phyloP scores from a whole-genome alignment of 202 grass and related monocot species.

The Dendrocalamus latiflorus region DNA sequence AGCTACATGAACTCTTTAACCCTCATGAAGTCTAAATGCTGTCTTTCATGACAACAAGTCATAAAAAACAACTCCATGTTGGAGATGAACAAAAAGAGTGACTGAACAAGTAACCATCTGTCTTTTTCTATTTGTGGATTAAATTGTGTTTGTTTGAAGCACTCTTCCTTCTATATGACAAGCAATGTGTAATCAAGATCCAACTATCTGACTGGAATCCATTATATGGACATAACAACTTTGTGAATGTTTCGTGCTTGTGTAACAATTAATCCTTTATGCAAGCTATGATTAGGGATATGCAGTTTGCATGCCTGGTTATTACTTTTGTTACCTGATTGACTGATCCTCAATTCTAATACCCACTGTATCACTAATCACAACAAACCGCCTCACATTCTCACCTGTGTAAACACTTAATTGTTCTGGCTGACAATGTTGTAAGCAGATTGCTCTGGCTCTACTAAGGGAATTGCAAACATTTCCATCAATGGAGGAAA shows the following conservation, averaged over 20 bases:
- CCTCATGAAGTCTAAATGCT: not conserved
- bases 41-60: not conserved
- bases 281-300: not conserved
- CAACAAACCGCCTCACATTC: not conserved
- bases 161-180: not conserved
- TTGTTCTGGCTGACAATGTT: not conserved
- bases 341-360: not conserved
- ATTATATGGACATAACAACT: no score
- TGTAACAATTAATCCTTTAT: not conserved
- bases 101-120: not conserved
- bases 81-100: not conserved
- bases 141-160: not conserved
- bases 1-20: not conserved
- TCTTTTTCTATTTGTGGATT: not conserved
- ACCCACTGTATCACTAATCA: not conserved
- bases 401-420: not conserved
- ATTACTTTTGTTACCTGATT: not conserved
- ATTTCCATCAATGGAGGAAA: not conserved
- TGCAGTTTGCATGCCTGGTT: not conserved
- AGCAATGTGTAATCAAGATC: not conserved
- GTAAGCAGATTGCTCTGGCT: constrained; percentile 1
- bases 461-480: not conserved
- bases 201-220: no score
- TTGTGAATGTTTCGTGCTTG: not conserved
- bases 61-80: not conserved